phyloP scores from a whole-genome alignment of 1,284 basidiomycete species.

The Cryptococcus sp. region DNA sequence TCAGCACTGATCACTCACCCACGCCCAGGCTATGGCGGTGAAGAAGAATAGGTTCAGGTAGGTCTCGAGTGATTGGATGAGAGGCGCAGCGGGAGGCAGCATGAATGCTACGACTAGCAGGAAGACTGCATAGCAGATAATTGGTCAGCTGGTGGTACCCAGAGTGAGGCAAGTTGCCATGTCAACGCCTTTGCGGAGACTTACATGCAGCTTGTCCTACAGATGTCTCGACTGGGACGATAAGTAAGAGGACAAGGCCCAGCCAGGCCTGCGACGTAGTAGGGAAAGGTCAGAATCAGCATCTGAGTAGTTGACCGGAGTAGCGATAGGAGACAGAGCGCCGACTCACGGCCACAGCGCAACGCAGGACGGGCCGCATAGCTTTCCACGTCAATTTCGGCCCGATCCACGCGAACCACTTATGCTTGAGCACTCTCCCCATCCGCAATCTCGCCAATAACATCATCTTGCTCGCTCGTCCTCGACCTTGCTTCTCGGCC shows the following conservation, averaged over 20 bases:
- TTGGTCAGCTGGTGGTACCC: not conserved
- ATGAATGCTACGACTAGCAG: slow-evolving; percentile 47
- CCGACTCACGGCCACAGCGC: slow-evolving; percentile 41
- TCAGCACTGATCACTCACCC: slow-evolving; percentile 31
- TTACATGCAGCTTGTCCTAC: slow-evolving; percentile 49
- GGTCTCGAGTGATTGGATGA: slow-evolving; percentile 47
- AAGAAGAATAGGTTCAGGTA: slow-evolving; percentile 49
- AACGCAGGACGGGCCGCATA: slow-evolving; percentile 46
- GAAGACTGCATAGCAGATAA: slow-evolving; percentile 32
- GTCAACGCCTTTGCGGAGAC: slow-evolving; percentile 5
- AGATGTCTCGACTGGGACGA: slow-evolving; percentile 34
- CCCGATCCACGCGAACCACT: slow-evolving; percentile 45
- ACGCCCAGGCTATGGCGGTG: slow-evolving; percentile 45
- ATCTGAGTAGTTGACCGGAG: not conserved
- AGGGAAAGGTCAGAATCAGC: not conserved
- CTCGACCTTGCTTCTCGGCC: not conserved
- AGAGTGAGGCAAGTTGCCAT: not conserved
- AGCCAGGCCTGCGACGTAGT: slow-evolving; percentile 42
- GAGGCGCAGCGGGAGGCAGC: slow-evolving; percentile 42
- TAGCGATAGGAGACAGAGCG: not conserved
- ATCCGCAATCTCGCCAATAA: slow-evolving; percentile 6
- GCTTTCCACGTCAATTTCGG: slow-evolving; percentile 38
- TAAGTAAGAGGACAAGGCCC: slow-evolving; percentile 45
- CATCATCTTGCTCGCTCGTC: slow-evolving; percentile 2
- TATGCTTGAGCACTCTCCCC: slow-evolving; percentile 22